These are phyloP conservation scores for Eragrostis tef DNA, from an alignment of 202 grass and related monocot genomes.

Conservation along the genomic window DNA sequence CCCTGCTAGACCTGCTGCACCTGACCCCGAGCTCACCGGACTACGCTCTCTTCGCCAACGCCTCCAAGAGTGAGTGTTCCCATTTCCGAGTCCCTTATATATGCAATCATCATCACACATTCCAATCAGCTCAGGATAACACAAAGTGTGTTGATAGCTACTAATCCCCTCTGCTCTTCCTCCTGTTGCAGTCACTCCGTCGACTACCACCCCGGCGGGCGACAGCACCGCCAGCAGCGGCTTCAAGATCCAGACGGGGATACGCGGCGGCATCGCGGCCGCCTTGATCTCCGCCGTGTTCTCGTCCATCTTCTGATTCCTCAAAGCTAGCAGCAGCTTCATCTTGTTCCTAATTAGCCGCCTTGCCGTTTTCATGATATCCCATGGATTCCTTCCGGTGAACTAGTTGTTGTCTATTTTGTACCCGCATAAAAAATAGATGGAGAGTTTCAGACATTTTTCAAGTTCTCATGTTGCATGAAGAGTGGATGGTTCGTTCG, in stretches of 20 bases:
- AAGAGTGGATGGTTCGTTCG: not conserved
- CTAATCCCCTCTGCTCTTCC: not conserved
- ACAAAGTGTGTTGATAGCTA: not conserved
- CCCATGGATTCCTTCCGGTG: constrained; percentile 36
- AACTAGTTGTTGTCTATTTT: not conserved
- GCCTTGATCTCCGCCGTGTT: constrained; percentile 55
- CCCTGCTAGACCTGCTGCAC: constrained; percentile 62
- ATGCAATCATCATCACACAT: not conserved
- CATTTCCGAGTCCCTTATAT: not conserved
- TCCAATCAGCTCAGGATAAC: not conserved
- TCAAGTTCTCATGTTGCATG: not conserved
- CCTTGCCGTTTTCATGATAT: not conserved
- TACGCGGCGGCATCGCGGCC: constrained; percentile 31
- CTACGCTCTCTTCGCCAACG: constrained; percentile 69
- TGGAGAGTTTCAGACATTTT: constrained; percentile 21
- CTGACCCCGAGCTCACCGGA: constrained; percentile 73
- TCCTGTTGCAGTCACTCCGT: constrained; percentile 43
- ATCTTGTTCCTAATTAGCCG: not conserved
- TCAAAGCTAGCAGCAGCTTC: not conserved
- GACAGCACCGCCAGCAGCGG: constrained; percentile 37
- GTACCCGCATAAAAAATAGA: not conserved
- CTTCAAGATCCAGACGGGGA: constrained; percentile 33
- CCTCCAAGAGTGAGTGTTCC: constrained; percentile 52
- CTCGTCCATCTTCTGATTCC: constrained; percentile 66
- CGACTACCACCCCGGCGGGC: constrained; percentile 8